These are phyloP conservation scores for Scorias spongiosa DNA, from an alignment of 2,329 filamentous ascomycete species.

Conservation along the genomic window DNA sequence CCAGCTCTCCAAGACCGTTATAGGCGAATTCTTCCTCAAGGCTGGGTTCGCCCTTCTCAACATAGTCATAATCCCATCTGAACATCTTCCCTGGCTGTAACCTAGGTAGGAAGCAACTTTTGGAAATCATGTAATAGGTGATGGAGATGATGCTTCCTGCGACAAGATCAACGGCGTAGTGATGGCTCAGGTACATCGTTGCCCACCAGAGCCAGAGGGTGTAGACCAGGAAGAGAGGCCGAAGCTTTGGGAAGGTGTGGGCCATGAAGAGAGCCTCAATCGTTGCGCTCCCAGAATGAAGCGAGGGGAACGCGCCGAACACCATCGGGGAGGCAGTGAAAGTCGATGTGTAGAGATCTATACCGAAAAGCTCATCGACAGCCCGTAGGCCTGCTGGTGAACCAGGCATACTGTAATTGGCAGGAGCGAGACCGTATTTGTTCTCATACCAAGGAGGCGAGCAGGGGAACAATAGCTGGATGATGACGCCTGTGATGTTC, in stretches of 20 bases:
- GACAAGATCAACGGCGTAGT: conserved; percentile 89
- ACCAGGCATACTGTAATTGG: conserved; percentile 80
- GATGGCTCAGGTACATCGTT: conserved; percentile 95
- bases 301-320: conserved; percentile 86
- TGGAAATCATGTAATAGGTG: conserved; percentile 67
- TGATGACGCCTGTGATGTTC: conserved; percentile 73
- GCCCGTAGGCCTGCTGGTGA: conserved; percentile 79
- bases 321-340: conserved; percentile 84
- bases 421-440: conserved; percentile 74
- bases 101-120: conserved; percentile 65
- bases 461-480: conserved; percentile 83
- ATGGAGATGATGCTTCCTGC: conserved; percentile 52
- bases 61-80: conserved; percentile 91
- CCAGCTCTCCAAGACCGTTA: conserved; percentile 36
- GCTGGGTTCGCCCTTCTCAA: conserved; percentile 59
- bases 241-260: conserved; percentile 73
- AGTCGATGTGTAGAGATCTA: conserved; percentile 83
- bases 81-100: conserved; percentile 72
- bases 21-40: conserved; percentile 33
- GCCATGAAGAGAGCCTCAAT: conserved; percentile 86
- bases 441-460: conserved; percentile 97
- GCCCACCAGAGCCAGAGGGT: conserved; percentile 95
- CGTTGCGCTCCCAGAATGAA: conserved; percentile 81
- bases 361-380: conserved; percentile 76
- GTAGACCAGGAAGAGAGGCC: conserved; percentile 67